Conservation (phyloP, 495 filamentous ascomycete genomes). For the Hyaloscypha hepaticicola region DNA sequence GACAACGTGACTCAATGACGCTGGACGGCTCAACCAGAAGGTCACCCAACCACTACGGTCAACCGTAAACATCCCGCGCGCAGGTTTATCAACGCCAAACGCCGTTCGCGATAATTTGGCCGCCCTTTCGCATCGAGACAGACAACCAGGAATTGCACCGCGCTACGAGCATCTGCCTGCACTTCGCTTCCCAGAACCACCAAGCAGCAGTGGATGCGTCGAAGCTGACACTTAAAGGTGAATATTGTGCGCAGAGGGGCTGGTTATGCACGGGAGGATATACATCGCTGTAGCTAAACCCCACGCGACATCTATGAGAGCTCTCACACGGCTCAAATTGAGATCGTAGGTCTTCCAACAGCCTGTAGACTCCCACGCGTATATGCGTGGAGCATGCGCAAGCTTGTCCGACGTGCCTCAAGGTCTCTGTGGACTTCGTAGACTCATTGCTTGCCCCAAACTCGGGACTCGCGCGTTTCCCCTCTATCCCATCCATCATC, state of each 20-base stretch:
- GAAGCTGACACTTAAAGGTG: conserved; percentile 25
- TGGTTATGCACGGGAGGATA: conserved; percentile 10
- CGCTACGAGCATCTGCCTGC: background rate
- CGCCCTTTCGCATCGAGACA: background rate
- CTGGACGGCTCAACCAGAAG: background rate
- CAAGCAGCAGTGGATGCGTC: background rate
- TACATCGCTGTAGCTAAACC: conserved; percentile 27
- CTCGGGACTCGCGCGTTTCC: background rate
- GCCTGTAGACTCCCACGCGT: conserved; percentile 25
- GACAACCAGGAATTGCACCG: background rate
- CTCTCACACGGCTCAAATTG: conserved; percentile 29
- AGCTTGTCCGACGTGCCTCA: conserved; percentile 19
- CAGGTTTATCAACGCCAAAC: no score
- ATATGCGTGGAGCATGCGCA: conserved; percentile 27
- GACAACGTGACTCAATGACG: no score
- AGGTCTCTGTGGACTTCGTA: conserved; percentile 5
- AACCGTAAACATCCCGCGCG: background rate
- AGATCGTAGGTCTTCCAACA: conserved; percentile 33
- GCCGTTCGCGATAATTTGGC: background rate
- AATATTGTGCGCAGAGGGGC: conserved; percentile 15
- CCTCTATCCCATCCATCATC: background rate
- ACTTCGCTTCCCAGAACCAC: background rate
- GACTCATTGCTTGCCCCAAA: conserved; percentile 14
- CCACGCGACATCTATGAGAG: conserved; percentile 33
- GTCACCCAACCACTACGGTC: background rate